A percentile compares a stretch with the other conserved stretches of the same genome.
These are phyloP conservation scores for Tuctoria greenei DNA, from an alignment of 176 grass and related monocot species.

Conservation along the genomic window DNA sequence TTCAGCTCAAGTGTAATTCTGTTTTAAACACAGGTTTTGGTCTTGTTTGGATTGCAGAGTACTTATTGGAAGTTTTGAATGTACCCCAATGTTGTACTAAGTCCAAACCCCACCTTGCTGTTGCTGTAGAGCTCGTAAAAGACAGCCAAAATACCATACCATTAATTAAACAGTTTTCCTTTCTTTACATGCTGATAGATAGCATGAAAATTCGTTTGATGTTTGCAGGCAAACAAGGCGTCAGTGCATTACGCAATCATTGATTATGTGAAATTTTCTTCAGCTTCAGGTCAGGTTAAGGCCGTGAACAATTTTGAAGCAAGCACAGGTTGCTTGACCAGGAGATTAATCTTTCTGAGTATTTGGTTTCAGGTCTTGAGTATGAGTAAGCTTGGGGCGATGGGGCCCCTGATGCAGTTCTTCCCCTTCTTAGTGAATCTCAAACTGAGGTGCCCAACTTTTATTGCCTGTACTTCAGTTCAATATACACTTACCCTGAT, in stretches of 20 bases:
- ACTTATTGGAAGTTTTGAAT: neutral
- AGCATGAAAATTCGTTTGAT: neutral
- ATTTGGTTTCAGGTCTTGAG: constrained; percentile 71
- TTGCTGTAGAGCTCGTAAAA: neutral
- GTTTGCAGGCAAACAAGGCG: constrained; percentile 77
- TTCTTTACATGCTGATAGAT: constrained; percentile 5
- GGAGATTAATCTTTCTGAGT: constrained; percentile 4
- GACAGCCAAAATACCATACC: neutral
- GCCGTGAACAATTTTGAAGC: no score
- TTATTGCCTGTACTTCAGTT: neutral
- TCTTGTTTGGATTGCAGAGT: neutral
- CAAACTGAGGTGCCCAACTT: constrained; percentile 57
- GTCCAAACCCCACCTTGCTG: neutral
- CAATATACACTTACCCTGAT: neutral
- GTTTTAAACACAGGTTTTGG: neutral
- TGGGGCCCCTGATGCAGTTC: constrained; percentile 77
- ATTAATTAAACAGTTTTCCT: no score
- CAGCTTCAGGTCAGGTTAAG: constrained; percentile 91
- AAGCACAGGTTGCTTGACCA: constrained; percentile 4
- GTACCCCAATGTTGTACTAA: neutral
- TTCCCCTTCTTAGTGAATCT: constrained; percentile 74
- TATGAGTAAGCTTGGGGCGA: constrained; percentile 91
- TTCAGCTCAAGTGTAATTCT: no score
- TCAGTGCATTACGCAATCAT: constrained; percentile 89
- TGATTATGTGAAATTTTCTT: constrained; percentile 91